Percentiles rank a stretch among this genome's conserved stretches.
Evolutionary conservation across 2,329 filamentous ascomycete genomes (phyloP).

Genomic region (Ascosphaera acerosa): DNA sequence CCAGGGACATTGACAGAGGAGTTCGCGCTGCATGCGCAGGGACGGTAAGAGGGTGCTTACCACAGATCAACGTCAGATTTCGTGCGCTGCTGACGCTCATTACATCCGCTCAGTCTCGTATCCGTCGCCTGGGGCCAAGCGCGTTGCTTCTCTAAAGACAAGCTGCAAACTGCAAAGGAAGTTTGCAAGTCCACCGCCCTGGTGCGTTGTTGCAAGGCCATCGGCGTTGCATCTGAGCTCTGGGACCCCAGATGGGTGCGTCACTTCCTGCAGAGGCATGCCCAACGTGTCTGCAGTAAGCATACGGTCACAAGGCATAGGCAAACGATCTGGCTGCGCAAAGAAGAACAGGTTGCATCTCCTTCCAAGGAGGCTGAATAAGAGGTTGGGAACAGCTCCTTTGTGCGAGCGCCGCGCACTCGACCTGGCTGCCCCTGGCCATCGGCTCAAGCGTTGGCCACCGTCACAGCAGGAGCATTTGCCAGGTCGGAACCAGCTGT

Average conservation of each 20-base stretch:
- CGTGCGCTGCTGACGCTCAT: background rate
- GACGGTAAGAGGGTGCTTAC: constrained; percentile 31
- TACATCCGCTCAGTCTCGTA: constrained; percentile 38
- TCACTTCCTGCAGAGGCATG: constrained; percentile 48
- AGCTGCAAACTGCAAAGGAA: constrained; percentile 81
- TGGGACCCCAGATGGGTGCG: constrained; percentile 90
- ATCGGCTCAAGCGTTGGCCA: too few relatives aligned
- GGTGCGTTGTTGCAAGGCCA: constrained; percentile 94
- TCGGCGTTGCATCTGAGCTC: constrained; percentile 80
- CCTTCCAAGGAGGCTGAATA: constrained; percentile 29
- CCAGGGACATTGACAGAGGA: constrained; percentile 61
- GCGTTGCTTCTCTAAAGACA: constrained; percentile 71
- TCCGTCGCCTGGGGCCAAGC: constrained; percentile 86
- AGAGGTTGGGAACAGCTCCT: too few relatives aligned
- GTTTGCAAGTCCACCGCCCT: constrained; percentile 95
- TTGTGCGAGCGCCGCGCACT: too few relatives aligned
- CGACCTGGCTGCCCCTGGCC: too few relatives aligned
- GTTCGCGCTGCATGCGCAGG: constrained; percentile 73
- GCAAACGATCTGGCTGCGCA: constrained; percentile 65
- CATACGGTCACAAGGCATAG: constrained; percentile 68
- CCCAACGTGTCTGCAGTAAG: constrained; percentile 71
- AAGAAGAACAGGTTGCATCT: constrained; percentile 48
- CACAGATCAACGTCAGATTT: background rate
- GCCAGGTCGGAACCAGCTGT: too few relatives aligned
- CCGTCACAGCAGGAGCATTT: too few relatives aligned